phyloP scores from a whole-genome alignment of 179 eudicot genomes.

The Sideroxylon spinosum region DNA sequence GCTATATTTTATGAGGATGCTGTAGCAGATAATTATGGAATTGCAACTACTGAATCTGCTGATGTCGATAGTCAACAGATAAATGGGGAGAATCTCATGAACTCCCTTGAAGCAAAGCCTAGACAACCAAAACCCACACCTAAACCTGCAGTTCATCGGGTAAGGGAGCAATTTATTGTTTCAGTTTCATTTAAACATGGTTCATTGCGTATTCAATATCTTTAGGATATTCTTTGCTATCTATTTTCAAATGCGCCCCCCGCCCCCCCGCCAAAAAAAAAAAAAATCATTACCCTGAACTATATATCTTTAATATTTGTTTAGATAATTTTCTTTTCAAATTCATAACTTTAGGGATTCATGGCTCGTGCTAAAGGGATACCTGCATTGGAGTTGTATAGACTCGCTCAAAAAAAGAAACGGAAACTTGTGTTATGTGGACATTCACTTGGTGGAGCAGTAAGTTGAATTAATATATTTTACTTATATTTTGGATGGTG shows the following conservation, averaged over 20 bases:
- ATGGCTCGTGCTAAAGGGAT: constrained; percentile 99
- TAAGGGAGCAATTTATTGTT: constrained; percentile 26
- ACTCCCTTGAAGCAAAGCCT: constrained; percentile 45
- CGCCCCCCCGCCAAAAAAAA: not conserved
- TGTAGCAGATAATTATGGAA: constrained; percentile 45
- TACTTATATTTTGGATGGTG: constrained; percentile 7
- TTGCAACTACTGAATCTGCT: constrained; percentile 41
- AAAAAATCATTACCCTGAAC: not conserved
- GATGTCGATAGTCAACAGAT: constrained; percentile 33
- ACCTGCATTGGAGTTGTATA: constrained; percentile 91
- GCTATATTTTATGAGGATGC: constrained; percentile 79
- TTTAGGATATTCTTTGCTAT: constrained; percentile 3
- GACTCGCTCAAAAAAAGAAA: constrained; percentile 93
- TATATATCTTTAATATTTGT: not conserved
- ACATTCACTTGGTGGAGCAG: constrained; percentile 99
- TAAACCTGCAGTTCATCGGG: constrained; percentile 97
- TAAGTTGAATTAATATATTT: constrained; percentile 37
- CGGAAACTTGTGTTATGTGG: constrained; percentile 95
- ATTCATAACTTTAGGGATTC: constrained; percentile 57
- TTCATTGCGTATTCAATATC: not conserved
- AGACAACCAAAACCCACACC: constrained; percentile 49
- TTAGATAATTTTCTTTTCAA: constrained; percentile 5
- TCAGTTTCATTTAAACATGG: not conserved
- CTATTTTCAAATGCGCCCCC: not conserved
- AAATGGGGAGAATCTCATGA: constrained; percentile 37